These are phyloP conservation scores for Narthecium ossifragum DNA, from an alignment of 106 monocot genomes.

Conservation along the genomic window DNA sequence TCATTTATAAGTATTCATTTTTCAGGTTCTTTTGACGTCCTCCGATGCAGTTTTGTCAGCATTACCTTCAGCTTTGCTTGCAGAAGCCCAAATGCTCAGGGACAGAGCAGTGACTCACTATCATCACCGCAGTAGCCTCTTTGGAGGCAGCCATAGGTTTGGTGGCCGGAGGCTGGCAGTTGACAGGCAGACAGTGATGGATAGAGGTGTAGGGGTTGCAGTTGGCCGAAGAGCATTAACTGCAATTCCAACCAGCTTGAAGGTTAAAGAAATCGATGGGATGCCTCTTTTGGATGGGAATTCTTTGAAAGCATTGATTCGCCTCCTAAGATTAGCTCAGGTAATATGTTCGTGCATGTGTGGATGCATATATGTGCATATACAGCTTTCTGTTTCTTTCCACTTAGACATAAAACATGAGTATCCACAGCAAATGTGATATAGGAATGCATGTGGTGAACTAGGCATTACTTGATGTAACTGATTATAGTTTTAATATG, in stretches of 20 bases:
- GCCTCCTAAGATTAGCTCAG: conserved; percentile 65
- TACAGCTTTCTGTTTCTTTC: too few relatives aligned
- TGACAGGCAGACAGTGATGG: conserved; percentile 51
- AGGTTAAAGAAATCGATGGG: conserved; percentile 58
- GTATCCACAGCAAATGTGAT: too few relatives aligned
- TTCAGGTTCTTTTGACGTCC: conserved; percentile 71
- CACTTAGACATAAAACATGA: too few relatives aligned
- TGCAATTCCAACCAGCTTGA: conserved; percentile 22
- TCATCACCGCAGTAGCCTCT: conserved; percentile 51
- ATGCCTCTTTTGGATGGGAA: conserved; percentile 40
- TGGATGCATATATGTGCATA: too few relatives aligned
- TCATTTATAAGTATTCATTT: neutral
- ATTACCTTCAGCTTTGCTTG: conserved; percentile 63
- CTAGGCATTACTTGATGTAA: too few relatives aligned
- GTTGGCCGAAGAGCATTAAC: conserved; percentile 36
- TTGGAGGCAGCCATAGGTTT: conserved; percentile 54
- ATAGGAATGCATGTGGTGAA: too few relatives aligned
- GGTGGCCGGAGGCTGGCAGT: conserved; percentile 41
- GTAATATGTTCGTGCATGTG: too few relatives aligned
- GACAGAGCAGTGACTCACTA: conserved; percentile 55
- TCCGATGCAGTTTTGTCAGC: conserved; percentile 73
- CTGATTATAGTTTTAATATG: too few relatives aligned
- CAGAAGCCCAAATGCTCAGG: conserved; percentile 69
- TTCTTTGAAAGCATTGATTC: conserved; percentile 55
- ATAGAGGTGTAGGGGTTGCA: conserved; percentile 63